Base-by-base conservation (phyloP, 306 rosid species). In the Potentilla sterilis region DNA sequence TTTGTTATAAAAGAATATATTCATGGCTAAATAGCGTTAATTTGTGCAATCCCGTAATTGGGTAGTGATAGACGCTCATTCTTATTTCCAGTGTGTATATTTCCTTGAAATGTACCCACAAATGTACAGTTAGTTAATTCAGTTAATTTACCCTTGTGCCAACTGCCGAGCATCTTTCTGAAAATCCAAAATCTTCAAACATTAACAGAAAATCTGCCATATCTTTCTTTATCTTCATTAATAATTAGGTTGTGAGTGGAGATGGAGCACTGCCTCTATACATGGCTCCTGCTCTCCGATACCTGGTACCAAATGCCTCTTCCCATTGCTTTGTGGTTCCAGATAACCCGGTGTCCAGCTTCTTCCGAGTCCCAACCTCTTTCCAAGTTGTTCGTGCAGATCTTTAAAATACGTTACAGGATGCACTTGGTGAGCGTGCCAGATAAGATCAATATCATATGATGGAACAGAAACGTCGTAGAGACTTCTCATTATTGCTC, bases 221-320 rank as follows among this genome's bases (percentile, higher is more conserved):
- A 41, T 28, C 28, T 28, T 28, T 28, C 28, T 28, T 28, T 28
- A 28, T 28, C 28, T 28, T 28, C 28, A 28, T 28, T 28, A 28
- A 28, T 28, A 28, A 28, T 28, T 28, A 28, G 67, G 75, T 77
- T 76, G 87, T 83, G 67, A 92, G 65, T 75, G 96, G 93, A 73
- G 89, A 77, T 63, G 97, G 98, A 73, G 87, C 75, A 66, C 70
- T 84, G 73, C 97, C 98, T 86, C 86, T 87, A 75, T 95, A 84
- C 98, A 95, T 90, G 46, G 96, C 96, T 57, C 98, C 98, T 35
- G 97, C 93, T 80, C 75, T 95, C 97, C 96, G 92, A 80, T 95
- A 95, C 78, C 97, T 87, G 38, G 77, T 87, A 69, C 97, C 97
- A 83, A 90, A 95, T 71, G 96, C 84, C 70, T 85, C 85, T 89